phyloP scores from a whole-genome alignment of 2,329 filamentous ascomycete genomes.

The Verticillium alfalfae region DNA sequence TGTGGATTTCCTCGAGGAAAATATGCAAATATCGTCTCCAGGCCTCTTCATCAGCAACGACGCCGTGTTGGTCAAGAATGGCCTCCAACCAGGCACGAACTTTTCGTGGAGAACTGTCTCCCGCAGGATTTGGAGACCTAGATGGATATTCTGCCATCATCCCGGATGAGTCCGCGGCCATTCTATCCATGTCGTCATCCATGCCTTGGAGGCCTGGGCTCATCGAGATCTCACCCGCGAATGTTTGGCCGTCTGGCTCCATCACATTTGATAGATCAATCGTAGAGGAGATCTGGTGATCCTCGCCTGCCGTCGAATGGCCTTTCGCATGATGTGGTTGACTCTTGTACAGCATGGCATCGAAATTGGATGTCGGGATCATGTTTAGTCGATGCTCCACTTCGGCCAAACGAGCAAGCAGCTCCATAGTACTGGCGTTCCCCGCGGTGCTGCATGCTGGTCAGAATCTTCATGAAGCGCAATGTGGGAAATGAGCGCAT shows the following conservation, averaged over 20 bases:
- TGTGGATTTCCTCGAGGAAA: slow-evolving; percentile 7
- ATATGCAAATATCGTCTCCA: slow-evolving; percentile 7
- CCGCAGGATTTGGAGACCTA: neutral
- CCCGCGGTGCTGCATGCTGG: neutral
- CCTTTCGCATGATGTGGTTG: neutral
- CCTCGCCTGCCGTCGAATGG: neutral
- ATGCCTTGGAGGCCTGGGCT: slow-evolving; percentile 1
- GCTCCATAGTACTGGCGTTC: neutral
- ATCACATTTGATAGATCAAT: slow-evolving; percentile 2
- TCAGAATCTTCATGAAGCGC: neutral
- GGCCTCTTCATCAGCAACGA: slow-evolving; percentile 4
- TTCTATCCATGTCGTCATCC: neutral
- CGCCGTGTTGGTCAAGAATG: slow-evolving; percentile 3
- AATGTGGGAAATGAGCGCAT: neutral
- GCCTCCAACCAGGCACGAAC: slow-evolving; percentile 5
- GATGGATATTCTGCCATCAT: neutral
- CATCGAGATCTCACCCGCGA: slow-evolving; percentile 8
- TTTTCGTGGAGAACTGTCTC: neutral
- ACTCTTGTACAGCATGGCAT: neutral
- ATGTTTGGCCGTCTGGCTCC: slow-evolving; percentile 7
- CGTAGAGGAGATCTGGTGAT: neutral
- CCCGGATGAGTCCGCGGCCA: neutral
- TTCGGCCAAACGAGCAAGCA: slow-evolving; percentile 1
- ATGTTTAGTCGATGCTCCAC: slow-evolving; percentile 6
- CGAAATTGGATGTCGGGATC: neutral